These are phyloP conservation scores for Cryphonectria naterciae DNA, from an alignment of 2,329 filamentous ascomycete genomes.

Conservation along the genomic window DNA sequence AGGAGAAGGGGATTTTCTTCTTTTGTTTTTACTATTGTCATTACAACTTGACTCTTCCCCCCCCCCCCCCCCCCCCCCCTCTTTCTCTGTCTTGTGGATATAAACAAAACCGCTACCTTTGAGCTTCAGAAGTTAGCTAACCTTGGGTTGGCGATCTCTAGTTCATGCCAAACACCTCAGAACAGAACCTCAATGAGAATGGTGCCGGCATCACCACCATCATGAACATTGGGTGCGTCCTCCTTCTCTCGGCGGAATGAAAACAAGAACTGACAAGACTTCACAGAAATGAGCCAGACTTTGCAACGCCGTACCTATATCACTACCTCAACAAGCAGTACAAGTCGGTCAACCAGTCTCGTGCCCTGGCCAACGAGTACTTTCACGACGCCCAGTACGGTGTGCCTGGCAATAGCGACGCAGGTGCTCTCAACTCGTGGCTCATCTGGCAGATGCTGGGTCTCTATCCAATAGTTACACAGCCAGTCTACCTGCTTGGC, in stretches of 20 bases:
- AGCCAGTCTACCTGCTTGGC: slow-evolving; percentile 71
- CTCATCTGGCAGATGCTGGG: slow-evolving; percentile 71
- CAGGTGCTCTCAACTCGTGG: slow-evolving; percentile 72
- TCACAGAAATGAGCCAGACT: slow-evolving; percentile 61
- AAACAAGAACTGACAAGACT: slow-evolving; percentile 47
- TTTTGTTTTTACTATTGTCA: no score
- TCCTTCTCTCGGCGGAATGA: no score
- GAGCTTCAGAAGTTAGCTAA: background rate
- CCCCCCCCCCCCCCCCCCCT: no score
- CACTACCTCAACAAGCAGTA: slow-evolving; percentile 70
- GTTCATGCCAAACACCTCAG: slow-evolving; percentile 33
- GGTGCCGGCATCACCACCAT: slow-evolving; percentile 32
- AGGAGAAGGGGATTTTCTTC: no score
- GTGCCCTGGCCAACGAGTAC: slow-evolving; percentile 66
- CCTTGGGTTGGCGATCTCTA: background rate
- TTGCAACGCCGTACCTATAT: slow-evolving; percentile 69
- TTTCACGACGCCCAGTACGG: slow-evolving; percentile 64
- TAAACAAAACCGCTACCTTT: no score
- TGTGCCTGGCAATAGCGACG: slow-evolving; percentile 72
- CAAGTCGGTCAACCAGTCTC: slow-evolving; percentile 56
- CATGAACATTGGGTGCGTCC: slow-evolving; percentile 33
- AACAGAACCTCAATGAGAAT: slow-evolving; percentile 31
- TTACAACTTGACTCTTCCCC: no score
- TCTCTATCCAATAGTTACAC: slow-evolving; percentile 69
- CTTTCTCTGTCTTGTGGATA: no score